Evolutionary conservation across 306 rosid genomes (phyloP), one percentile per base, ranked within the genome.

Genomic region (Trichosanthes cucumerina): DNA sequence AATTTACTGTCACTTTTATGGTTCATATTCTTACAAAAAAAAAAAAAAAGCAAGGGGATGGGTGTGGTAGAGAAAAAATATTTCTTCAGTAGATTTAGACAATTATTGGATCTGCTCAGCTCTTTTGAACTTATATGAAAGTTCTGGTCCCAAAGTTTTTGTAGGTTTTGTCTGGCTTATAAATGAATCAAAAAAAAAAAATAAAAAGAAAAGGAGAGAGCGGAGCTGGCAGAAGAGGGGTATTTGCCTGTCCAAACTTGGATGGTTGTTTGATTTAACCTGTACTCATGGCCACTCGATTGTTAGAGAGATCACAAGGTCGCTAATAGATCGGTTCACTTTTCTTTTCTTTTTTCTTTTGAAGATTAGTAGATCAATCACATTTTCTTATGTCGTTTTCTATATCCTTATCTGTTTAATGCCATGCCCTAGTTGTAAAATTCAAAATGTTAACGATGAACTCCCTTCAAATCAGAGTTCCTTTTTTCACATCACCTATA

Each of bases 161-260:
- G 63, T 31, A 78, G 56, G 52, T 79, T 62, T 78, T 72, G 62
- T 86, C 80, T 82, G 81, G 79, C 82, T 69, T 64, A 23, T 41
- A 58, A 65, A 82, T 71, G 79, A 66, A 63, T 57, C 39, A 38
- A 56, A 75, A 58, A n/a, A 53, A 54, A 15, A 59, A 72, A 38
- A 56, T 53, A 58, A n/a, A 53, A 54, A 15, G 77, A 72, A 72
- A 72, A 26, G 21, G 68, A 39, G 54, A 84, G 80, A 84, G 6
- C 70, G 81, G 79, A 54, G 81, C 86, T 68, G 92, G 83, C 88
- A 79, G 80, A 70, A 86, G 79, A 79, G 76, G 78, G 43, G 34
- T 79, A 50, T 59, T 76, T 39, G 68, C 44, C 71, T 76, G 79
- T 69, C 77, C 75, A 79, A 84, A 71, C 84, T 54, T 34, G 78